phyloP scores from a whole-genome alignment of 2,329 filamentous ascomycete genomes.

The Arthroderma sp. region DNA sequence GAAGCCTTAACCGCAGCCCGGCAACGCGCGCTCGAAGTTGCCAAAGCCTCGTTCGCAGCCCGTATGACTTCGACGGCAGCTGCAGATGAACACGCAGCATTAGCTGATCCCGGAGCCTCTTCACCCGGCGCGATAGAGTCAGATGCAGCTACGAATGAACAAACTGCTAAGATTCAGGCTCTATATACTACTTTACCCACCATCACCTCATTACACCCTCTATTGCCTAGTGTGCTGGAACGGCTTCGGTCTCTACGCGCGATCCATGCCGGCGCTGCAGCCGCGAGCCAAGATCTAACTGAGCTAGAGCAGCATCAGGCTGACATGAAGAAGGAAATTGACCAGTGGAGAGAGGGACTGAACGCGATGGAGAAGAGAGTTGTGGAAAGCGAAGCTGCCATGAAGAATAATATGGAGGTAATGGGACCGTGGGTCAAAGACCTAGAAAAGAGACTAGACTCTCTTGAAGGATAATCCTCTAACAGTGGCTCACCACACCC shows the following conservation, averaged over 20 bases:
- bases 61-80: conserved; percentile 20
- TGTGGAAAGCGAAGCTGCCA: conserved; percentile 52
- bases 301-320: conserved; percentile 65
- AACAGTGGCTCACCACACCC: neutral
- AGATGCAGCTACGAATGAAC: conserved; percentile 42
- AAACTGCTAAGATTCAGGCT: conserved; percentile 76
- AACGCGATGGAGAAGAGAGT: conserved; percentile 66
- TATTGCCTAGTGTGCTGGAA: conserved; percentile 75
- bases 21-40: conserved; percentile 29
- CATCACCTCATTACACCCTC: conserved; percentile 71
- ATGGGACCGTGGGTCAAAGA: conserved; percentile 82
- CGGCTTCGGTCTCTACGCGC: conserved; percentile 68
- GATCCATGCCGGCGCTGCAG: conserved; percentile 76
- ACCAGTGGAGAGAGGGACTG: conserved; percentile 71
- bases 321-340: conserved; percentile 71
- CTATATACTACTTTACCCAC: conserved; percentile 80
- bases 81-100: conserved; percentile 23
- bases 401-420: conserved; percentile 68
- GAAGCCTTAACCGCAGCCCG: conserved; percentile 31
- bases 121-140: conserved; percentile 37
- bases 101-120: conserved; percentile 16
- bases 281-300: conserved; percentile 63
- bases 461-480: conserved; percentile 31
- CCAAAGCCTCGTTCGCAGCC: conserved; percentile 28
- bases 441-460: conserved; percentile 62